Base-by-base conservation (phyloP, 768 basidiomycete genomes). In the Suillus cothurnatus region DNA sequence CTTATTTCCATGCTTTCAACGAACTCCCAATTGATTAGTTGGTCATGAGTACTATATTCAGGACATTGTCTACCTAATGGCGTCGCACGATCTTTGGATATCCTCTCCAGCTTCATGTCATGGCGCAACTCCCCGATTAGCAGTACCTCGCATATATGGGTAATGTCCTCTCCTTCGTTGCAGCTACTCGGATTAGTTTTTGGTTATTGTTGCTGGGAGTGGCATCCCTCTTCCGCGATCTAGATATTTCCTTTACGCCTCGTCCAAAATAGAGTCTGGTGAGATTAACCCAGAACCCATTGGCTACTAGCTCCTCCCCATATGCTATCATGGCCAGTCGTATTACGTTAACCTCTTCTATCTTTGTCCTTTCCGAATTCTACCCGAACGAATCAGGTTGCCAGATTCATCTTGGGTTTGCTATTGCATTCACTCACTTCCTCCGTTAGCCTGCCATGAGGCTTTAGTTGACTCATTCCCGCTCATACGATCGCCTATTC, bases 291-390 rank as follows among this genome's bases (percentile, higher is more conserved):
- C 15, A 39, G 57, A 39, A 28, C 26, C 17, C 11, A 32, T 32
- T 55, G 53, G 31, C 53, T 53, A 28, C 26, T 52, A 6, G 28
- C 28, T 31, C 31, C 19, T 53, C 52, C 21, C 52, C 26, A 8
- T 17, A 19, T 52, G 41, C 41, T 41, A n/a, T 23, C 49, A 15
- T 52, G 50, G 26, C 17, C 50, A 26, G 49, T 17, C 15, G 26
- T 52, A 52, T 52, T 52, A 52, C 50, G 50, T 52, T 9, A 52
- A 52, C 26, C 49, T 26, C 28, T 52, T 52, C 28, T 53, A 38
- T 36, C 36, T 56, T 19, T n/a, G 21, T 12, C 21, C 32, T 32
- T 23, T 28, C 21, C 6, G 53, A 36, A 23, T 36, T 23, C 56
- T 14, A 57, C 31, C 52, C 28, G 52, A 53, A 53, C 52, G 4